These are phyloP conservation scores for Trametes villosa DNA, from an alignment of 768 basidiomycete species.

Conservation along the genomic window DNA sequence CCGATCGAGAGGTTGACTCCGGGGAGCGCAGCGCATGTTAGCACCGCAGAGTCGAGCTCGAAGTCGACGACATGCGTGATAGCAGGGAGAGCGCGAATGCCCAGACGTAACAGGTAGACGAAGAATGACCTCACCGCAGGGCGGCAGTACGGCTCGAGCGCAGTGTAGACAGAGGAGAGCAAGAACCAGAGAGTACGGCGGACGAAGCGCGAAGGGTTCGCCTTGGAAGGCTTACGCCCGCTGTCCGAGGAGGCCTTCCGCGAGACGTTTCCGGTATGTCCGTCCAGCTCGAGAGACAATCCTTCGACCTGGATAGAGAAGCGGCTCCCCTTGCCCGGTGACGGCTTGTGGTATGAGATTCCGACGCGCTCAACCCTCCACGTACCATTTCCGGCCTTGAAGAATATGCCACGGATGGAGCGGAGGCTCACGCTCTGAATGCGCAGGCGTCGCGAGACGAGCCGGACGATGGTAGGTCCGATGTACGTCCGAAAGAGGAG, in stretches of 20 bases:
- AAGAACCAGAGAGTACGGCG: conserved; percentile 33
- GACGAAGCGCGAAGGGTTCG: conserved; percentile 39
- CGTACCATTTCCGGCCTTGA: conserved; percentile 56
- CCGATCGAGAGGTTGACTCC: conserved; percentile 56
- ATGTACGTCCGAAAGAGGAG: conserved; percentile 69
- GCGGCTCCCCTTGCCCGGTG: conserved; percentile 53
- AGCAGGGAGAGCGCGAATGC: conserved; percentile 68
- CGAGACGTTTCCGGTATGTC: background rate
- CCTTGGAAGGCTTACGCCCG: background rate
- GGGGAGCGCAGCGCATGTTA: conserved; percentile 56
- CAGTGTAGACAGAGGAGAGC: conserved; percentile 40
- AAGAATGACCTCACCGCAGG: conserved; percentile 62
- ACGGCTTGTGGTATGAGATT: conserved; percentile 57
- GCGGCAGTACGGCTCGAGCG: conserved; percentile 63
- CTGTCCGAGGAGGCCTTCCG: background rate
- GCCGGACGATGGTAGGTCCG: conserved; percentile 63
- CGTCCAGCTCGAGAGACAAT: conserved; percentile 53
- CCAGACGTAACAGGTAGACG: conserved; percentile 56
- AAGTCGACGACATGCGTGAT: conserved; percentile 71
- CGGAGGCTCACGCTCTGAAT: conserved; percentile 76
- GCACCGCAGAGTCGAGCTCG: conserved; percentile 58
- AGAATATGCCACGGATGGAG: conserved; percentile 78
- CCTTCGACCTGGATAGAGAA: conserved; percentile 69
- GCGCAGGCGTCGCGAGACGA: conserved; percentile 61
- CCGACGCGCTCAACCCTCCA: conserved; percentile 72